phyloP scores from a whole-genome alignment of 2,329 filamentous ascomycete genomes.

The Trichophyton schoenleinii region DNA sequence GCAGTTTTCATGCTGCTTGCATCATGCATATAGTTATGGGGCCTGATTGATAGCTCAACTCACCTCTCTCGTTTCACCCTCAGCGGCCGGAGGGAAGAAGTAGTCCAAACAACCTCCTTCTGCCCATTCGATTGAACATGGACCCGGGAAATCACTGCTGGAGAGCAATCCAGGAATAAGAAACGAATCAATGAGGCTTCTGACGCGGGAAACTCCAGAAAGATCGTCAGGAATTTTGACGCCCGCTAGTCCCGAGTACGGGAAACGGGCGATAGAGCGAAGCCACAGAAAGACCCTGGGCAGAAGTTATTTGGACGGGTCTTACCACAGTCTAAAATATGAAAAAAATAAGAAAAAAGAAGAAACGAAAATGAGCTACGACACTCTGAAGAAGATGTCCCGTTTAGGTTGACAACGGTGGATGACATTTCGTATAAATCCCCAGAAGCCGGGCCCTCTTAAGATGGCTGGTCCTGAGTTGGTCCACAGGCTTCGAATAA shows the following conservation, averaged over 20 bases:
- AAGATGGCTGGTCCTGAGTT: slow-evolving; percentile 1
- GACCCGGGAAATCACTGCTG: not conserved
- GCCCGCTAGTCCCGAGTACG: slow-evolving; percentile 1
- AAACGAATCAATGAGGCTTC: not conserved
- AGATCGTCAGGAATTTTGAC: not conserved
- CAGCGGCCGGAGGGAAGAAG: not conserved
- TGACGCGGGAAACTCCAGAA: slow-evolving; percentile 2
- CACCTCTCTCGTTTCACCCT: not conserved
- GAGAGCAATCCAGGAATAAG: not conserved
- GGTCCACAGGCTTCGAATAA: not conserved
- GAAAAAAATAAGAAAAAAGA: too few species aligned
- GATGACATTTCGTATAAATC: not conserved
- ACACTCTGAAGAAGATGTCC: not conserved
- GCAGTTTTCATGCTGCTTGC: not conserved
- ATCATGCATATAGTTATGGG: not conserved
- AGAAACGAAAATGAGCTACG: too few species aligned
- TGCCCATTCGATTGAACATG: not conserved
- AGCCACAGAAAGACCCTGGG: not conserved
- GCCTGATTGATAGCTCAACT: not conserved
- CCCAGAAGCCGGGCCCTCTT: not conserved
- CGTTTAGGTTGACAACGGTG: not conserved
- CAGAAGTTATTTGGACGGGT: not conserved
- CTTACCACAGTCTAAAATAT: not conserved
- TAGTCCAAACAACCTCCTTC: not conserved
- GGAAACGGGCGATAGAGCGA: not conserved